phyloP scores from a whole-genome alignment of 1,139 yeast genomes.

The Candida albicans region DNA sequence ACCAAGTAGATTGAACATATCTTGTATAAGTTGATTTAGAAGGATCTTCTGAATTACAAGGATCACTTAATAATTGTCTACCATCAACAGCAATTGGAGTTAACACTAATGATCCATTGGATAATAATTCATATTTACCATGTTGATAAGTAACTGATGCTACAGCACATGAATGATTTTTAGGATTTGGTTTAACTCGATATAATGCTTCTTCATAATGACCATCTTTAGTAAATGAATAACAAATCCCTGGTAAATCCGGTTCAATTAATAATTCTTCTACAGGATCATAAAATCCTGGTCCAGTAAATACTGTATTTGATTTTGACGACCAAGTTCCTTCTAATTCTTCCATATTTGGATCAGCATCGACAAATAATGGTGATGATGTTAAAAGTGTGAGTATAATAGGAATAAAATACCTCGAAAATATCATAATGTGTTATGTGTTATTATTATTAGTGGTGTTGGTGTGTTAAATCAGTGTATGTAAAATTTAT shows the following conservation, averaged over 20 bases:
- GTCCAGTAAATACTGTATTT: constrained; percentile 93
- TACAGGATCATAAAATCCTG: constrained; percentile 93
- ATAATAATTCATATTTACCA: constrained; percentile 66
- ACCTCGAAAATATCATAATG: neutral
- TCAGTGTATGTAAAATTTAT: neutral
- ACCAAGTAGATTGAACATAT: constrained; percentile 66
- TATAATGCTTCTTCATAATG: constrained; percentile 87
- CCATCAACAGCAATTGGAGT: constrained; percentile 87
- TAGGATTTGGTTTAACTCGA: constrained; percentile 69
- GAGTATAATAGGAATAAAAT: constrained; percentile 3
- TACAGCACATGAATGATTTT: constrained; percentile 75
- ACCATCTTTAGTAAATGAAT: constrained; percentile 91
- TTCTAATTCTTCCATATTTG: constrained; percentile 43
- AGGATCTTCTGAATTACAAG: constrained; percentile 57
- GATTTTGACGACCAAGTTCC: constrained; percentile 99
- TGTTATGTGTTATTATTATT: neutral
- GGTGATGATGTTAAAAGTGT: constrained; percentile 5
- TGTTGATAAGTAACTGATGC: constrained; percentile 88
- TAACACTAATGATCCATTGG: constrained; percentile 68
- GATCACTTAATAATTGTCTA: constrained; percentile 84
- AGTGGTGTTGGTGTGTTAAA: neutral
- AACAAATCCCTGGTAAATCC: constrained; percentile 89
- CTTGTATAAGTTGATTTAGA: constrained; percentile 60
- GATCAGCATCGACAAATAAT: constrained; percentile 19
- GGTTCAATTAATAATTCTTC: constrained; percentile 95